Evolutionary conservation across 2,329 filamentous ascomycete species (phyloP).

Genomic region (Nemania diffusa): DNA sequence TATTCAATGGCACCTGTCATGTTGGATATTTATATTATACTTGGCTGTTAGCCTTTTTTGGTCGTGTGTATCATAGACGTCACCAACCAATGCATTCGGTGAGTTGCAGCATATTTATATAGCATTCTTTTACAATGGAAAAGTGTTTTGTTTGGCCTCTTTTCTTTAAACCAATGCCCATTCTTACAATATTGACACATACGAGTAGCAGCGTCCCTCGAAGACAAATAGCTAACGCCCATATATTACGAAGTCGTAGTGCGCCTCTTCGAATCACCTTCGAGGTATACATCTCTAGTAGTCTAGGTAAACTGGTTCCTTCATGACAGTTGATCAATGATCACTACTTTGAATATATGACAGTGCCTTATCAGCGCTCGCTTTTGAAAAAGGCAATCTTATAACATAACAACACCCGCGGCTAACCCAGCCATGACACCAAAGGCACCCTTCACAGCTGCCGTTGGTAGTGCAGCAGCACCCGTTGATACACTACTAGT

Average conservation of each 20-base stretch:
- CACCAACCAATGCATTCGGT: neutral
- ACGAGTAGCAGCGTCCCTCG: neutral
- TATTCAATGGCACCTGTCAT: conserved; percentile 9
- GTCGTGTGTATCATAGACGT: too few species aligned
- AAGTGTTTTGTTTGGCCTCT: conserved; percentile 7
- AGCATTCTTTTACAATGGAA: conserved; percentile 16
- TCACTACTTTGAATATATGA: neutral
- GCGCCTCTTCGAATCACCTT: neutral
- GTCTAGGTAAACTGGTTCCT: too few species aligned
- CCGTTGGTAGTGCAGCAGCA: conserved; percentile 39
- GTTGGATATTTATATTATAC: neutral
- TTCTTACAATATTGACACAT: neutral
- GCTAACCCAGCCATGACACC: conserved; percentile 39
- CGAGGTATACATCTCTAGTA: too few species aligned
- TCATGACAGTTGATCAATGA: neutral
- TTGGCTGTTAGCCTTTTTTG: neutral
- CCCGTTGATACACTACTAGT: conserved; percentile 35
- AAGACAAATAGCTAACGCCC: neutral
- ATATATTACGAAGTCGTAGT: neutral
- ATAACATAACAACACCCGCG: conserved; percentile 40
- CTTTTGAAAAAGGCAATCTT: neutral
- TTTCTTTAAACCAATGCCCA: neutral
- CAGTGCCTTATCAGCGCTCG: neutral
- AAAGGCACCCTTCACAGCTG: conserved; percentile 37
- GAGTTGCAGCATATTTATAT: neutral